Evolutionary conservation across 768 basidiomycete genomes (phyloP).

Genomic region (Tulasnella sp.): DNA sequence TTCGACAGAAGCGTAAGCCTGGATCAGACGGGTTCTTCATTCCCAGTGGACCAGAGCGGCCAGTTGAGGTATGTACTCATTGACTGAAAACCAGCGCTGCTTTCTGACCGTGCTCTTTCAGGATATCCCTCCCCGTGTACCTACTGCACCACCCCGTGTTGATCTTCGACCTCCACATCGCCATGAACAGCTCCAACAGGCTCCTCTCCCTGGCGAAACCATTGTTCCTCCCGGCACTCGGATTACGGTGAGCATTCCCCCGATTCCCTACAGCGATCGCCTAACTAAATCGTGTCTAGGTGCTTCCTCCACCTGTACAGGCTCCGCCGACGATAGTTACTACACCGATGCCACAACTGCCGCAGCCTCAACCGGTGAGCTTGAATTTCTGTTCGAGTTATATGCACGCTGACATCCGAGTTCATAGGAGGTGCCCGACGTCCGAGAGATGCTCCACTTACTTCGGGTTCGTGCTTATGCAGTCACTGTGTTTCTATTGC

Average conservation of each 20-base stretch:
- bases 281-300: neutral
- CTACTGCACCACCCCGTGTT: too few relatives aligned
- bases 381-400: neutral
- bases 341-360: neutral
- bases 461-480: constrained; percentile 36
- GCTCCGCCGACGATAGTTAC: neutral
- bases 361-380: neutral
- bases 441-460: constrained; percentile 47
- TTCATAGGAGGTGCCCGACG: neutral
- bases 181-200: too few relatives aligned
- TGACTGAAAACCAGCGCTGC: too few relatives aligned
- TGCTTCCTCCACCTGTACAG: constrained; percentile 1
- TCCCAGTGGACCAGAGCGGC: too few relatives aligned
- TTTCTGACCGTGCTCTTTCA: too few relatives aligned
- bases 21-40: too few relatives aligned
- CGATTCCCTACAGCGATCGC: neutral
- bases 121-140: too few relatives aligned
- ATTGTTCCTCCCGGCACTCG: neutral
- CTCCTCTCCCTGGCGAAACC: too few relatives aligned
- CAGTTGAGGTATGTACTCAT: too few relatives aligned
- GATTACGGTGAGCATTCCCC: neutral
- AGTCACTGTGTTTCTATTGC: constrained; percentile 42
- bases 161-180: too few relatives aligned
- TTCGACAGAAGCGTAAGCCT: too few relatives aligned
- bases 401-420: neutral